A percentile compares a stretch with the other conserved stretches of the same genome.
Conservation (phyloP, 345 rosid genomes). For the Erysimum cheiranthoides region DNA sequence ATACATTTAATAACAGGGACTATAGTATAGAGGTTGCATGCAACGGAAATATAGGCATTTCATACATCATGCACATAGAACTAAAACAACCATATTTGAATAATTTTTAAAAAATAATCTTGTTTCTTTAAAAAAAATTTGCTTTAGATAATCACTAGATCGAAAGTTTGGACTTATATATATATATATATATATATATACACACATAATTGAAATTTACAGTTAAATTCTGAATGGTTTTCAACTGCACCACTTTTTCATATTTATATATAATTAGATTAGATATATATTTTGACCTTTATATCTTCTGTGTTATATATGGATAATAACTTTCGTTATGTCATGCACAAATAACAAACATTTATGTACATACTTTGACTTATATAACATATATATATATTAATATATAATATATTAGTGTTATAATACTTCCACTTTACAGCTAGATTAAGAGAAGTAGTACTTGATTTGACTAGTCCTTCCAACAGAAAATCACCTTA, state of each 20-base stretch:
- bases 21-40: constrained; percentile 27
- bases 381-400: constrained; percentile 4
- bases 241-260: constrained; percentile 1
- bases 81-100: background rate
- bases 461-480: constrained; percentile 40
- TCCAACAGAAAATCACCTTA: background rate
- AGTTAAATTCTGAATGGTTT: background rate
- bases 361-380: constrained; percentile 26
- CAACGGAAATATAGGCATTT: constrained; percentile 8
- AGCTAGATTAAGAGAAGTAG: constrained; percentile 24
- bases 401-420: background rate
- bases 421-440: constrained; percentile 25
- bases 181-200: background rate
- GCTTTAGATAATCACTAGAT: background rate
- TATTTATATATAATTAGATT: background rate
- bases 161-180: background rate
- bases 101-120: no score
- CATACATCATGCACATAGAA: constrained; percentile 9
- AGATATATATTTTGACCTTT: background rate
- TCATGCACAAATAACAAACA: constrained; percentile 18
- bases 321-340: background rate
- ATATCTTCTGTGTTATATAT: background rate
- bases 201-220: background rate
- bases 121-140: background rate
- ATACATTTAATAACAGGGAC: background rate